Base-by-base conservation (phyloP, 1,284 basidiomycete genomes). In the Fistulinella cinereoalba region DNA sequence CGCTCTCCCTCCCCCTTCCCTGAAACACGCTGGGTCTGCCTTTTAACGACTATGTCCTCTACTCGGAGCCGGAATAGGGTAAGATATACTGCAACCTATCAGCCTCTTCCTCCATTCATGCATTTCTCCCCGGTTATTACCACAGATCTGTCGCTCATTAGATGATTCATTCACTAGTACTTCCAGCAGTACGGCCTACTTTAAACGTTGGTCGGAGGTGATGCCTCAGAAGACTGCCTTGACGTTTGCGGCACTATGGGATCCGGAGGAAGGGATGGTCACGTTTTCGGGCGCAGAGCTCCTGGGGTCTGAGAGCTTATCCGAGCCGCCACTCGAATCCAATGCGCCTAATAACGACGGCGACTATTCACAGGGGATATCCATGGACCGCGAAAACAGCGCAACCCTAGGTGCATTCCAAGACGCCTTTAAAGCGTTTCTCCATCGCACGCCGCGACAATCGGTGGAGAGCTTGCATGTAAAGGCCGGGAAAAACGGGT, bases 211-310 rank as follows among this genome's bases (percentile, higher is more conserved):
- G 79, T 80, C 79, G 11, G 73, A 79, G 33, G 62, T 80, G 43
- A 67, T 79, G 10, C 77, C 79, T 18, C 77, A 79, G 5, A 73
- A 76, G 46, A 69, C 74, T 22, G 77, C 73, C 3, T 67, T 81
- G 51, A 78, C 75, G 9, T 81, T 81, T 53, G 79, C 77, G 6
- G 78, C 79, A 7, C 63, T 81, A 32, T 81, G 76, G 75, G 79
- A 81, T 51, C 72, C 74, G 4, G 71, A 74, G 2, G 75, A 79
- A 11, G 80, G 77, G 22, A 71, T 80, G 57, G 70, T 80, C 51
- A 74, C 75, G 21, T 81, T 81, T 62, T 77, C 77, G 2, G 73
- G 74, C 18, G 71, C 74, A 24, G 62, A 68, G 37, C 69, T 80
- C 10, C 62, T 77, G 41, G 70, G 76, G 40, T 43, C 55, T 12